Conservation (phyloP, 2,329 filamentous ascomycete genomes). For the Hymenoscyphus salicellus region DNA sequence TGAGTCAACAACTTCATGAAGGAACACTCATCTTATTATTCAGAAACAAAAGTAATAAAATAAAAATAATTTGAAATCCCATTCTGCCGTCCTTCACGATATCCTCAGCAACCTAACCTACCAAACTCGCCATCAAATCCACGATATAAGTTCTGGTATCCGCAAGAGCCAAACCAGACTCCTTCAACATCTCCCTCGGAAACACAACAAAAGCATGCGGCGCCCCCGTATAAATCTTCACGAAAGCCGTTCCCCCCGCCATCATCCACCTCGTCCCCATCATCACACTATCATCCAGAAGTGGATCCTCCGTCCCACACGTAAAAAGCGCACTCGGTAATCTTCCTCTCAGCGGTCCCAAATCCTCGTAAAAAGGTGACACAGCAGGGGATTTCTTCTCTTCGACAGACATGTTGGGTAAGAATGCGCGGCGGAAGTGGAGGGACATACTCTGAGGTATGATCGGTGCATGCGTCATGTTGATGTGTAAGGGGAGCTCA, state of each 20-base stretch:
- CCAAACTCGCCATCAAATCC: not conserved
- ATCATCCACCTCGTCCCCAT: constrained; percentile 55
- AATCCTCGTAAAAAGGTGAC: constrained; percentile 49
- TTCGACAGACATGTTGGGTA: constrained; percentile 42
- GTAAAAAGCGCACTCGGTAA: constrained; percentile 54
- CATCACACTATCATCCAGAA: constrained; percentile 51
- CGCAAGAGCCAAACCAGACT: constrained; percentile 18
- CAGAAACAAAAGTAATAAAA: too few relatives aligned
- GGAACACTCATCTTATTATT: too few relatives aligned
- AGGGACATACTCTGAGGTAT: constrained; percentile 46
- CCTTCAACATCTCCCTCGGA: constrained; percentile 17
- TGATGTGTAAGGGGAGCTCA: constrained; percentile 40
- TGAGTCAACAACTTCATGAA: too few relatives aligned
- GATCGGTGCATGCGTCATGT: constrained; percentile 33
- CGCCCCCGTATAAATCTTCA: constrained; percentile 54
- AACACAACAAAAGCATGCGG: constrained; percentile 49
- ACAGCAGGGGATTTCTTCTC: constrained; percentile 45
- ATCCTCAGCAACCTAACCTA: not conserved
- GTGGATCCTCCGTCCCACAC: constrained; percentile 52
- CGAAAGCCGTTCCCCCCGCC: constrained; percentile 46
- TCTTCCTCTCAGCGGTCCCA: constrained; percentile 35
- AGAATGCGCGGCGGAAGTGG: constrained; percentile 45
- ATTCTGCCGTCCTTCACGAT: not conserved
- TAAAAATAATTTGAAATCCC: too few relatives aligned
- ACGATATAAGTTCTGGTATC: constrained; percentile 21